phyloP scores from a whole-genome alignment of 2,329 filamentous ascomycete genomes.

The Acrodontium crateriforme region DNA sequence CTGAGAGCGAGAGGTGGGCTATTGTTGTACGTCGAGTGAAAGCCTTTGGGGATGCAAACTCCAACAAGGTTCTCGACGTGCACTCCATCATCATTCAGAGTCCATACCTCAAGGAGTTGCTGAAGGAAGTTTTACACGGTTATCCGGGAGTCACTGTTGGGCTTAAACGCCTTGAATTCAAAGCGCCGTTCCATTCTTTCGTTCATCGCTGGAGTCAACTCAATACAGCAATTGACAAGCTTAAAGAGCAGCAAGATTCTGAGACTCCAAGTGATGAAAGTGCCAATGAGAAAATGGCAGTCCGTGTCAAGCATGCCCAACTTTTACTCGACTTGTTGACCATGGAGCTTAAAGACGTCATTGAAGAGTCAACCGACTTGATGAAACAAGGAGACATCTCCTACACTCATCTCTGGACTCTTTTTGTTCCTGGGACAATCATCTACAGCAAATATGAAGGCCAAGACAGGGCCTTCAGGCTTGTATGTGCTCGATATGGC shows the following conservation, averaged over 20 bases:
- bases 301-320: conserved; percentile 23
- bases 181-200: neutral
- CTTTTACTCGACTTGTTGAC: conserved; percentile 26
- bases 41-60: conserved; percentile 23
- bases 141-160: conserved; percentile 48
- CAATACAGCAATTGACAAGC: conserved; percentile 24
- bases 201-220: neutral
- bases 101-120: conserved; percentile 43
- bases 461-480: conserved; percentile 24
- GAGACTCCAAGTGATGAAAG: neutral
- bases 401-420: conserved; percentile 22
- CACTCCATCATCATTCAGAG: conserved; percentile 53
- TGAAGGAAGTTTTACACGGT: conserved; percentile 40
- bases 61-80: conserved; percentile 43
- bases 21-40: neutral
- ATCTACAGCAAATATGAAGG: conserved; percentile 24
- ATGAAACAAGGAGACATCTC: conserved; percentile 22
- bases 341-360: conserved; percentile 28
- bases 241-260: conserved; percentile 9
- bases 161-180: conserved; percentile 47
- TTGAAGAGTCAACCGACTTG: conserved; percentile 27
- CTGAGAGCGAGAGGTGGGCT: conserved; percentile 39
- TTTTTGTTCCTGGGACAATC: conserved; percentile 20
- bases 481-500: conserved; percentile 17
- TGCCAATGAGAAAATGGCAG: conserved; percentile 3